Evolutionary conservation across 768 basidiomycete genomes (phyloP).

Genomic region (Lactifluus piperatus): DNA sequence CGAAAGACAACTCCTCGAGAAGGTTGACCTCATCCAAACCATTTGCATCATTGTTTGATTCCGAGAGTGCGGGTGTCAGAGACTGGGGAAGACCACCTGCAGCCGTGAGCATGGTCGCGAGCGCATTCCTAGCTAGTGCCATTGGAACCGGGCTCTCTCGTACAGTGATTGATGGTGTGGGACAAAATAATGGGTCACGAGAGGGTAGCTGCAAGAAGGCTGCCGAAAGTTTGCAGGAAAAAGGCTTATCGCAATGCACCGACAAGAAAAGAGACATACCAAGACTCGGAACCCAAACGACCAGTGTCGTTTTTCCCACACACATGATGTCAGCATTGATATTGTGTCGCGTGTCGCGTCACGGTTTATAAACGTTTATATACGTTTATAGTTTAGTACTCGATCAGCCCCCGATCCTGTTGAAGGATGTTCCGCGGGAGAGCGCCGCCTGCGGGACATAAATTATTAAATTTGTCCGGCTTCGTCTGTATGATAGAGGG

Average conservation of each 20-base stretch:
- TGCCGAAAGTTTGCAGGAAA: not conserved
- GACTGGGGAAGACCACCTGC: constrained; percentile 29
- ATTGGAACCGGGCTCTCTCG: constrained; percentile 61
- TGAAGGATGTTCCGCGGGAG: too few species aligned
- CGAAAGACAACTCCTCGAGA: constrained; percentile 55
- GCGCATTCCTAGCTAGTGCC: constrained; percentile 31
- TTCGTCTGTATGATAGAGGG: too few species aligned
- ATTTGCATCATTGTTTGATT: constrained; percentile 24
- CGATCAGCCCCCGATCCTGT: too few species aligned
- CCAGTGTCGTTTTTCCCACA: too few species aligned
- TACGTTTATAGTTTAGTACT: too few species aligned
- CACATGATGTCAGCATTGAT: too few species aligned
- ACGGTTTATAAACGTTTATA: too few species aligned
- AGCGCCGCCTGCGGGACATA: too few species aligned
- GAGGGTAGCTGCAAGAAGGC: constrained; percentile 52
- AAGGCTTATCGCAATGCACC: constrained; percentile 40
- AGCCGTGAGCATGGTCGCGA: constrained; percentile 29
- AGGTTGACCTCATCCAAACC: constrained; percentile 62
- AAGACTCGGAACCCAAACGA: too few species aligned
- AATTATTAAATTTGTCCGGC: too few species aligned
- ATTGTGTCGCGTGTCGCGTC: too few species aligned
- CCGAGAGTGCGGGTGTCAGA: constrained; percentile 26
- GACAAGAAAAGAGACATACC: too few species aligned
- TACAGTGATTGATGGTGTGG: constrained; percentile 83
- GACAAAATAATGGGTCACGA: constrained; percentile 66